phyloP scores from a whole-genome alignment of 208 protist genomes.

The Crithidia expoeki region DNA sequence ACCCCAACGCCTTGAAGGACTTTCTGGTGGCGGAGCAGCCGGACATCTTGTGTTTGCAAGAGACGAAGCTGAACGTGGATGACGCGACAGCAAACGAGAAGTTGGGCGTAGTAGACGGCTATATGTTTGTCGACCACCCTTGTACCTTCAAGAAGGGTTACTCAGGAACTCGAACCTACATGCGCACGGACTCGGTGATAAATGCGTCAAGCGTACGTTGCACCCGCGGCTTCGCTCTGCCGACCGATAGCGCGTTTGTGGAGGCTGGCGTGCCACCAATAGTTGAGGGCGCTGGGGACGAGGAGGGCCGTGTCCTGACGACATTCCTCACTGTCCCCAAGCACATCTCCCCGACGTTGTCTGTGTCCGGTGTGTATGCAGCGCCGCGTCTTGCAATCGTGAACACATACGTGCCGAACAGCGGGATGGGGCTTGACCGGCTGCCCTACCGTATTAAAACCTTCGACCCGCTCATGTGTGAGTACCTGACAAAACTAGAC shows the following conservation, averaged over 20 bases:
- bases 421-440: conserved; percentile 86
- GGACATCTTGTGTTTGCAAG: conserved; percentile 91
- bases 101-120: conserved; percentile 75
- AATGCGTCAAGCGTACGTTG: conserved; percentile 27
- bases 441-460: conserved; percentile 82
- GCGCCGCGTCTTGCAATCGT: conserved; percentile 67
- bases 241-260: not conserved
- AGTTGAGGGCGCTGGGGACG: conserved; percentile 43
- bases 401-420: conserved; percentile 95
- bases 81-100: conserved; percentile 51
- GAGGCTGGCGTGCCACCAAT: not conserved
- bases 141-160: conserved; percentile 88
- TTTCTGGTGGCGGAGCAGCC: conserved; percentile 72
- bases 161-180: conserved; percentile 87
- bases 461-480: conserved; percentile 80
- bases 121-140: conserved; percentile 74
- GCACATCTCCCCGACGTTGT: not conserved
- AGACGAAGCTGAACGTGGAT: conserved; percentile 91
- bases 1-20: conserved; percentile 48
- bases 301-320: conserved; percentile 89
- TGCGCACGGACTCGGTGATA: conserved; percentile 36
- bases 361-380: not conserved
- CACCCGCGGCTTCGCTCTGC: conserved; percentile 43
- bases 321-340: conserved; percentile 59
- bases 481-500: conserved; percentile 51